Evolutionary conservation across 2,329 filamentous ascomycete genomes (phyloP).

Genomic region (Ampelomyces quisqualis): DNA sequence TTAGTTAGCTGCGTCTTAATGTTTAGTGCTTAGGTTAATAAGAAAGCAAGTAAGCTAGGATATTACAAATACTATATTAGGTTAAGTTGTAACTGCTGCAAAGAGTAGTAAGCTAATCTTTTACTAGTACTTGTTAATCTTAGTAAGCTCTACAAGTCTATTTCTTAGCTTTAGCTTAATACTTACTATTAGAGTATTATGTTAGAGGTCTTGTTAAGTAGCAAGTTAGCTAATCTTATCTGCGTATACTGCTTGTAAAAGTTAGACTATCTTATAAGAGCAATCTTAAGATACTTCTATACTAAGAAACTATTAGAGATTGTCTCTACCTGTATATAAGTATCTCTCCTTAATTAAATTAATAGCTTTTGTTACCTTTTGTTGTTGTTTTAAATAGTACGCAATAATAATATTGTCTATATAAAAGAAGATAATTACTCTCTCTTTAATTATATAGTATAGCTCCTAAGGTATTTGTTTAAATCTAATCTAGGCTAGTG

Average conservation of each 20-base stretch:
- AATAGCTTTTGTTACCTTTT: neutral
- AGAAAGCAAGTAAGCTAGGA: slow-evolving; percentile 1
- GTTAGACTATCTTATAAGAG: neutral
- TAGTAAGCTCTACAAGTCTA: neutral
- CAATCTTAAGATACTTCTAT: slow-evolving; percentile 1
- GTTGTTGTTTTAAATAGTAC: neutral
- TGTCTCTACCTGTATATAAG: neutral
- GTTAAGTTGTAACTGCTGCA: slow-evolving; percentile 5
- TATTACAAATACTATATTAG: slow-evolving; percentile 7
- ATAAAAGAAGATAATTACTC: slow-evolving; percentile 8
- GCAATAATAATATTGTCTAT: slow-evolving; percentile 9
- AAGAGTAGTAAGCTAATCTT: slow-evolving; percentile 1
- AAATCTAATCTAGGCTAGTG: slow-evolving; percentile 3
- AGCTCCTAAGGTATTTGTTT: slow-evolving; percentile 5
- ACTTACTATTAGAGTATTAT: neutral
- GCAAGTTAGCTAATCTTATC: neutral
- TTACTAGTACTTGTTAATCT: slow-evolving; percentile 5
- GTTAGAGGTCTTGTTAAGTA: neutral
- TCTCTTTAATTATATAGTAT: slow-evolving; percentile 9
- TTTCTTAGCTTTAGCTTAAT: neutral
- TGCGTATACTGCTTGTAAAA: neutral
- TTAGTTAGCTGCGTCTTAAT: neutral
- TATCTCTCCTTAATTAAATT: slow-evolving; percentile 5
- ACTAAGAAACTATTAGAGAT: slow-evolving; percentile 13
- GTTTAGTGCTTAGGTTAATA: neutral